Base-by-base conservation (phyloP, 805 yeast genomes). In the Candida parachauliodes region DNA sequence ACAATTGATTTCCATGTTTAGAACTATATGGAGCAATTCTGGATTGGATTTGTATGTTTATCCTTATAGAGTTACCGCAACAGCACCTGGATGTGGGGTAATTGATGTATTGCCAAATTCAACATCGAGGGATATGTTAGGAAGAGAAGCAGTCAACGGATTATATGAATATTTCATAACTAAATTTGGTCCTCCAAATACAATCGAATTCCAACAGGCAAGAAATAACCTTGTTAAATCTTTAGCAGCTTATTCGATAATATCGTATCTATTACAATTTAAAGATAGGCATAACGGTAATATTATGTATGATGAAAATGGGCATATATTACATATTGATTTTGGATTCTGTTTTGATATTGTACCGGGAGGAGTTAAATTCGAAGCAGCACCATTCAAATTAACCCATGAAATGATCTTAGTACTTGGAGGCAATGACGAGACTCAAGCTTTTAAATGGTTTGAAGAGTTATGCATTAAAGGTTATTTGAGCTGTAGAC, bases 71-170 rank as follows among this genome's bases (percentile, higher is more conserved):
- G 98, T 93, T 18, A 89, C 96, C 0, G 98, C 99, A 1, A 93
- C 99, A 8, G 96, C 96, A 2, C 98, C 98, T 1, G 98, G 99
- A 0, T 89, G 98, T 68, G 99, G 99, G 62, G 95, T 93, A 30
- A 93, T 93, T 65, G 99, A 94, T 58, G 98, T 94, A 22, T 72
- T 93, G 47, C 98, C 98, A 23, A 86, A 91, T 56, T 83, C 97
- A 5, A 82, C 88, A 19, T 88, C 96, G 29, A 79, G 99, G 65
- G 99, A 93, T 63, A 91, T 93, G 98, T 73, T 93, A 36, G 99
- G 99, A 28, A 78, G 99, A 54, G 99, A 93, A 56, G 98, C 98
- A 1, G 98, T 93, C 19, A 93, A 93, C 60, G 98, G 98, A 2
- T 70, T 93, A 39, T 88, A 87, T 55, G 96, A 91, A 54, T 93